These are phyloP conservation scores for Oryza meridionalis DNA, from an alignment of 176 grass and related monocot species.

Conservation along the genomic window DNA sequence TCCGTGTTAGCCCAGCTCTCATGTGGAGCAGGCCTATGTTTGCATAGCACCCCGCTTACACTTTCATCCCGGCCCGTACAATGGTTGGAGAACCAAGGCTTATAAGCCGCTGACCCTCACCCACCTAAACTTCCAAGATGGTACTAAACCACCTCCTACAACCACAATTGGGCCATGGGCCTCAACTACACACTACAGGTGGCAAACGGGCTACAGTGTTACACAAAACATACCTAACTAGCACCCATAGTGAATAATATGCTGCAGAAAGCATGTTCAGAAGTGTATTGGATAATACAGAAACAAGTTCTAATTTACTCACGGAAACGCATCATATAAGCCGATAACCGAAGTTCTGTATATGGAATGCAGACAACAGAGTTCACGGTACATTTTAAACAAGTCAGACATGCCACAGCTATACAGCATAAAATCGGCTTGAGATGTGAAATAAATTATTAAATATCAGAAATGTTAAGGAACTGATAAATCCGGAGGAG, in stretches of 20 bases:
- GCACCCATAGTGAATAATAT: not conserved
- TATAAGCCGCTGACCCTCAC: too few relatives aligned
- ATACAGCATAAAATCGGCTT: not conserved
- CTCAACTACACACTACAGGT: too few relatives aligned
- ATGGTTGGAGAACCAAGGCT: too few relatives aligned
- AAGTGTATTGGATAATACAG: conserved; percentile 5
- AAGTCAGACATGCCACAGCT: not conserved
- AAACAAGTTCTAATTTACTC: conserved; percentile 18
- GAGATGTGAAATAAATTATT: conserved; percentile 1
- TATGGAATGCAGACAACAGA: conserved; percentile 1
- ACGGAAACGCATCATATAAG: not conserved
- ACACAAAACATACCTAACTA: not conserved
- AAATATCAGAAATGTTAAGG: not conserved
- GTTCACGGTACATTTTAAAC: conserved; percentile 4
- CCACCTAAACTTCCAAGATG: too few relatives aligned
- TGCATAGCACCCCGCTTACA: too few relatives aligned
- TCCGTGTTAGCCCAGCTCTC: too few relatives aligned
- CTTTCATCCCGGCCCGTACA: too few relatives aligned
- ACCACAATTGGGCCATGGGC: too few relatives aligned
- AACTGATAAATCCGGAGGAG: conserved; percentile 17
- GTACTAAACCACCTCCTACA: too few relatives aligned
- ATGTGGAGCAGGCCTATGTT: too few relatives aligned
- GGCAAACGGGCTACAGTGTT: too few relatives aligned
- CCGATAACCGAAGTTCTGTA: not conserved
- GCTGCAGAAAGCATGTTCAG: not conserved